A percentile compares a stretch with the other conserved stretches of the same genome.
Conservation (phyloP, 108 stramenopile species). For the Pseudonitzschia multiseries region DNA sequence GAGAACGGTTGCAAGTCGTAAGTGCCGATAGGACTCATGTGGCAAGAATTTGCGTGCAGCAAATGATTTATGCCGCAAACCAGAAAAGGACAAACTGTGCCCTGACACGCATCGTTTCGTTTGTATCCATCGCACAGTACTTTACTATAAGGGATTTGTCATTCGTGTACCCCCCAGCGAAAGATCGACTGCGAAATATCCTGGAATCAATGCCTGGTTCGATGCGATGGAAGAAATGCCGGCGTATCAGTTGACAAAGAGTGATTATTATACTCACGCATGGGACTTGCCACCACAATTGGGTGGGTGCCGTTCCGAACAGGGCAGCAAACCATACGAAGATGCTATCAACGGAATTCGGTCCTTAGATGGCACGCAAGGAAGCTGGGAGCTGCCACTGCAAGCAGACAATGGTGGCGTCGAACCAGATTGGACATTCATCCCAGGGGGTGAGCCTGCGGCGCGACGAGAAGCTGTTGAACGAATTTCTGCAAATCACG, state of each 20-base stretch:
- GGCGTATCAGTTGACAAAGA: constrained; percentile 83
- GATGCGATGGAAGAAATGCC: constrained; percentile 87
- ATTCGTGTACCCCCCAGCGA: constrained; percentile 69
- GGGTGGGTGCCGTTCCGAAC: constrained; percentile 81
- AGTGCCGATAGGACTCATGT: constrained; percentile 17
- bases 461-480: constrained; percentile 83
- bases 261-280: constrained; percentile 91
- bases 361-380: constrained; percentile 41
- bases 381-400: constrained; percentile 79
- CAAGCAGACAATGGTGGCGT: constrained; percentile 65
- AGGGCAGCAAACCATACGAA: constrained; percentile 57
- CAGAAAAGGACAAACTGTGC: background rate
- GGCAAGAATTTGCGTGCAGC: constrained; percentile 52
- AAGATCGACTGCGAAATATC: constrained; percentile 47
- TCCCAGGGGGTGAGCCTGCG: constrained; percentile 52
- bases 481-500: constrained; percentile 69
- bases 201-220: constrained; percentile 87
- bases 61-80: background rate
- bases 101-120: constrained; percentile 57
- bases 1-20: constrained; percentile 69
- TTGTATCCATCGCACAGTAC: constrained; percentile 25
- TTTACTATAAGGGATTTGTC: constrained; percentile 87
- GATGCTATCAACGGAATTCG: constrained; percentile 69
- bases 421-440: constrained; percentile 83
- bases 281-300: constrained; percentile 96